Base-by-base conservation (phyloP, 306 rosid genomes). In the Vachellia pachyceras region DNA sequence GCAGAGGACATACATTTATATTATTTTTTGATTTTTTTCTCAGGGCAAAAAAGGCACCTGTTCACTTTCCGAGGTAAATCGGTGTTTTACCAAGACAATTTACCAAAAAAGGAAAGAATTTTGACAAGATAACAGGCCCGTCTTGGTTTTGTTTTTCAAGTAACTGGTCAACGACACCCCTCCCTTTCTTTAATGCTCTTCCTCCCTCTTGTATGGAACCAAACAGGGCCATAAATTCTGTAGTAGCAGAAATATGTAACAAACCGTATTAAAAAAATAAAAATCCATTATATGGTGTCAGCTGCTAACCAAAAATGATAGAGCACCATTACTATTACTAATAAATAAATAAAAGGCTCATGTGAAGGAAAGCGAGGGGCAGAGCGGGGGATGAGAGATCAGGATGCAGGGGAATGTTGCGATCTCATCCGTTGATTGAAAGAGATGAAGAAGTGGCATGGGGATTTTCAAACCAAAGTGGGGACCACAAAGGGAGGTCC, bases 111-210 rank as follows among this genome's bases (percentile, higher is more conserved):
- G 73, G 35, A 47, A 76, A 5, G 15, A 13, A 13, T 67, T 46
- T 77, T 60, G 82, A 78, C 69, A 55, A 5, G 22, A 37, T 69
- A 72, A 84, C 89, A 29, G 77, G 84, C 92, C 82, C 84, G 83
- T 83, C 84, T 49, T 77, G 6, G 73, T 0, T 77, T 61, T 6
- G 5, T n/a, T 72, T 33, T 25, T 46, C 46, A 70, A 22, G 13
- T 52, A 4, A 14, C 60, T 67, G 46, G 86, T 86, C 93, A 85
- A 85, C 89, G 77, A 25, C 37, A 52, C 20, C 11, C 60, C 10
- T 23, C 33, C 33, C 1, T 20, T 57, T 7, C 6, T 6, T 50
- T 50, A 50, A 50, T 50, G 0, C 54, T 18, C 29, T n/a, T 20
- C 29, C 20, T 1, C 66, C 25, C 37, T 60, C 0, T n/a, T 23